These are phyloP conservation scores for Microbotryum intermedium DNA, from an alignment of 1,284 basidiomycete species.

Conservation along the genomic window DNA sequence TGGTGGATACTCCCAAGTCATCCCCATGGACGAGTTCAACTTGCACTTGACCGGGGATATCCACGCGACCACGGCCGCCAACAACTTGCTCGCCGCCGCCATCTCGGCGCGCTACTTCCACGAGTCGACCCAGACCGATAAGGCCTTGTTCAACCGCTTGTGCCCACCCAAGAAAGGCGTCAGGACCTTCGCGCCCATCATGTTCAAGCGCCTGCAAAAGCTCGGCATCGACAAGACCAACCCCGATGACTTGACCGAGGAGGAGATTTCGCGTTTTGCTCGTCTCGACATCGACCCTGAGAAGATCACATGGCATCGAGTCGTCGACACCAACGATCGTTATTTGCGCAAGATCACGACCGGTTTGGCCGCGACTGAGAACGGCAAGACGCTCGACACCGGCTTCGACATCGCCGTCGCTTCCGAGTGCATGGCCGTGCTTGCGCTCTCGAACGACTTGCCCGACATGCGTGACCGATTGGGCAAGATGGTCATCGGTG, in stretches of 20 bases:
- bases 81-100: conserved; percentile 91
- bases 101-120: conserved; percentile 98
- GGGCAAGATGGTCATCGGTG: conserved; percentile 95
- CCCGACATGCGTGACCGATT: conserved; percentile 86
- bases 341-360: conserved; percentile 92
- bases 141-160: conserved; percentile 83
- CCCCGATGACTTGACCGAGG: conserved; percentile 83
- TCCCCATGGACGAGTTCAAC: conserved; percentile 57
- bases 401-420: conserved; percentile 97
- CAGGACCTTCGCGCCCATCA: conserved; percentile 88
- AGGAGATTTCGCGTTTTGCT: conserved; percentile 82
- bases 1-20: conserved; percentile 92
- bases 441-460: conserved; percentile 80
- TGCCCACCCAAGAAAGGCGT: conserved; percentile 91
- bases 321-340: conserved; percentile 92
- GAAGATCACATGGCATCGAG: conserved; percentile 97
- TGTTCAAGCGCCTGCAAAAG: conserved; percentile 91
- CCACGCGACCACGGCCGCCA: conserved; percentile 94
- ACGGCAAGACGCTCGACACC: conserved; percentile 78
- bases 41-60: conserved; percentile 96
- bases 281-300: conserved; percentile 84
- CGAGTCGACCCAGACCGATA: conserved; percentile 90
- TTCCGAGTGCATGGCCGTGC: conserved; percentile 96
- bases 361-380: conserved; percentile 81
- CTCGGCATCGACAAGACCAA: conserved; percentile 92